Evolutionary conservation across 805 yeast species (phyloP), one percentile per base, ranked within the genome.

Genomic region (Suhomyces prunicola): DNA sequence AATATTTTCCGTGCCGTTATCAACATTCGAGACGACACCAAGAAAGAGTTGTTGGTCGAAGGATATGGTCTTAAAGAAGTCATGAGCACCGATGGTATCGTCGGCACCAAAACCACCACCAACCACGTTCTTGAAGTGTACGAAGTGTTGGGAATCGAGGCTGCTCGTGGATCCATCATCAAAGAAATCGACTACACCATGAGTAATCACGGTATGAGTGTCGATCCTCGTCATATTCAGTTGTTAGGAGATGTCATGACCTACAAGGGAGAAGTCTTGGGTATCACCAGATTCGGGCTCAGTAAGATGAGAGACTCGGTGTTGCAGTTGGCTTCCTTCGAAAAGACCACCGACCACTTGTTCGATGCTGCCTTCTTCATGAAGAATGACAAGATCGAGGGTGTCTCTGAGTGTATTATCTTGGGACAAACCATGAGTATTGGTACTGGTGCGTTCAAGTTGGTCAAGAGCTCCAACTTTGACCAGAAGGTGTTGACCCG

Each of bases 131-230:
- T 94, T 56, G 99, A 94, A 69, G 91, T 93, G 57, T 84, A 82
- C 60, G 83, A 84, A 58, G 97, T 93, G 5, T 77, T 94, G 56
- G 99, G 99, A 64, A 96, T 94, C 58, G 99, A 94, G 70, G 99
- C 99, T 1, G 99, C 99, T 1, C 82, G 99, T 69, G 76, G 90
- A 0, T 87, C 96, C 61, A 94, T 94, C 68, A 88, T 94, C 67
- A 85, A 85, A 57, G 99, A 94, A 76, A 94, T 94, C 70, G 96
- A 89, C 67, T 91, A 91, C 67, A 94, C 99, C 51, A 94, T 94
- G 99, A 86, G 96, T 67, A 90, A 91, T 72, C 99, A 94, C 78
- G 99, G 99, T 73, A 94, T 94, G 99, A 90, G 96, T 69, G 97
- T 94, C 48, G 99, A 94, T 79, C 99, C 98, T 56, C 96, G 99